phyloP scores from a whole-genome alignment of 169 alveolate genomes.

The Amoebophrya sp. region DNA sequence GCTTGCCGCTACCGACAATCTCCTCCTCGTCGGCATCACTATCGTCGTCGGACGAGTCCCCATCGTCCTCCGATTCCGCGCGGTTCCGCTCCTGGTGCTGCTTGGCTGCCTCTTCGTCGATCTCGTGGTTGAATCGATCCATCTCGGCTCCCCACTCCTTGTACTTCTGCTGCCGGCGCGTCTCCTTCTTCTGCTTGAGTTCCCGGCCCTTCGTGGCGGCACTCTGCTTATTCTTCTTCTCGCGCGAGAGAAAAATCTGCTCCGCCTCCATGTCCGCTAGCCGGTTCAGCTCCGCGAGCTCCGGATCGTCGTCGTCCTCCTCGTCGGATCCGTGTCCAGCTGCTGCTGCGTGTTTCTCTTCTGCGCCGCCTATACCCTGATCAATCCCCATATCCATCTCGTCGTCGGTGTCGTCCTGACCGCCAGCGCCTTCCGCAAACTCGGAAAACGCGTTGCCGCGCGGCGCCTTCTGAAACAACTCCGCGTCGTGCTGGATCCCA shows the following conservation, averaged over 20 bases:
- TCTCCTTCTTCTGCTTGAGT: slow-evolving; percentile 13
- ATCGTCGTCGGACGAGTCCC: neutral
- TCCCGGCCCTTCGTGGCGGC: neutral
- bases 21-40: neutral
- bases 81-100: neutral
- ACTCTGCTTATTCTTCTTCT: neutral
- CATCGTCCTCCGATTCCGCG: neutral
- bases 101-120: slow-evolving; percentile 1
- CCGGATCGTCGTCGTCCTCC: neutral
- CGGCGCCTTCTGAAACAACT: neutral
- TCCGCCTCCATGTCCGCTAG: neutral
- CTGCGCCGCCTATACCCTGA: no score
- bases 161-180: slow-evolving; percentile 13
- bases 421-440: neutral
- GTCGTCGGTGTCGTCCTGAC: neutral
- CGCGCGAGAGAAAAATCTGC: neutral
- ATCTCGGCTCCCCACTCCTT: slow-evolving; percentile 7
- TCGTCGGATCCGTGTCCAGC: neutral
- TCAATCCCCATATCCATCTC: slow-evolving; percentile 3
- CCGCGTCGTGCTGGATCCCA: neutral
- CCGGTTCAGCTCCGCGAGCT: neutral
- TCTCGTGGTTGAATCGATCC: neutral
- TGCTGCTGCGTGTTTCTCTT: neutral
- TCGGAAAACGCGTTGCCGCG: neutral
- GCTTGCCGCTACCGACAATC: no score